A percentile compares a stretch with the other conserved stretches of the same genome.
phyloP scores from a whole-genome alignment of 768 basidiomycete genomes.

The Pleurotus salmoneostramineus region DNA sequence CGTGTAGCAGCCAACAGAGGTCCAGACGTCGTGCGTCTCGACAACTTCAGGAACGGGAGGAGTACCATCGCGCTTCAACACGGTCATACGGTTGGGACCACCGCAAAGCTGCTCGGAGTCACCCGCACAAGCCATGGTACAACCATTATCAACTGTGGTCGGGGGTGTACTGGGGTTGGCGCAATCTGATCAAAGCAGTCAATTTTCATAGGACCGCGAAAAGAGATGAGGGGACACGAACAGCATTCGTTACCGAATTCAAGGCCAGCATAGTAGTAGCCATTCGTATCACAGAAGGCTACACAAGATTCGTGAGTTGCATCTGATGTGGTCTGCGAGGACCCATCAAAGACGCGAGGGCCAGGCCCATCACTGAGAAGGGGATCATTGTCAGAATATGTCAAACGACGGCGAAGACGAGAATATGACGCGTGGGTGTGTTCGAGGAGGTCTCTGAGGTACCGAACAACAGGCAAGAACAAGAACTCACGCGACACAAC shows the following conservation, averaged over 20 bases:
- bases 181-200: neutral
- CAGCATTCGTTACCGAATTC: conserved; percentile 8
- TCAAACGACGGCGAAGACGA: neutral
- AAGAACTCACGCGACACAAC: conserved; percentile 4
- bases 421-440: neutral
- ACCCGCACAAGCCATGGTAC: conserved; percentile 16
- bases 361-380: conserved; percentile 3
- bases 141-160: neutral
- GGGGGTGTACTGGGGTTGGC: neutral
- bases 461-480: neutral
- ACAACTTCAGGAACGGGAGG: conserved; percentile 3
- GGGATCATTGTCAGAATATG: neutral
- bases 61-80: neutral
- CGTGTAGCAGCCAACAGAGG: conserved; percentile 12
- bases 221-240: neutral
- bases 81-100: conserved; percentile 6
- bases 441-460: neutral
- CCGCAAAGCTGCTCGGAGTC: conserved; percentile 12
- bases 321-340: conserved; percentile 5
- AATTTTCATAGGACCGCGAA: neutral
- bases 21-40: conserved; percentile 1
- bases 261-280: conserved; percentile 4
- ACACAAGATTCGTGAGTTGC: conserved; percentile 9
- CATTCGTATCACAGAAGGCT: conserved; percentile 2
- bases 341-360: neutral